These are phyloP conservation scores for Lactarius evosmus DNA, from an alignment of 768 basidiomycete genomes.

Conservation along the genomic window DNA sequence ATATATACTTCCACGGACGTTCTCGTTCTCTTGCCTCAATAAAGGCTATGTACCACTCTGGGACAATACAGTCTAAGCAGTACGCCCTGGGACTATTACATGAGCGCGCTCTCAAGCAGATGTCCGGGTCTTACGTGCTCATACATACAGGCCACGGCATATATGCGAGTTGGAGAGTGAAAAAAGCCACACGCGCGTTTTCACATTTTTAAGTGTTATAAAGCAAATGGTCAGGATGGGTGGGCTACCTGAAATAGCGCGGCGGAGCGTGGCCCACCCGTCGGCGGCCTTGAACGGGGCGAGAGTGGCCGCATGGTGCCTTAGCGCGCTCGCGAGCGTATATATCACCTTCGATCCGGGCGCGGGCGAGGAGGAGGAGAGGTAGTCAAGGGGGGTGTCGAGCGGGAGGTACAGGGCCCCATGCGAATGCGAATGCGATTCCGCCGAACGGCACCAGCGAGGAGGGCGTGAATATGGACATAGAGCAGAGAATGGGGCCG, in stretches of 20 bases:
- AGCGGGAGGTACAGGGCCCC: slow-evolving; percentile 67
- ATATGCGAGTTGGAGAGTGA: too few species aligned
- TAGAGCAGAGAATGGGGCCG: neutral
- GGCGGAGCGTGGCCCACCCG: slow-evolving; percentile 67
- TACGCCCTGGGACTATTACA: too few species aligned
- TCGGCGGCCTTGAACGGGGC: slow-evolving; percentile 44
- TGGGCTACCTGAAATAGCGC: slow-evolving; percentile 54
- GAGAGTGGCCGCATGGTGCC: slow-evolving; percentile 72
- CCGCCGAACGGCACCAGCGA: too few species aligned
- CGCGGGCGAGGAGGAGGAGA: slow-evolving; percentile 52
- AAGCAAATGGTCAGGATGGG: neutral
- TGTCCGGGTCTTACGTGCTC: too few species aligned
- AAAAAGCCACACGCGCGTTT: too few species aligned
- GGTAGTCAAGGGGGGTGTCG: slow-evolving; percentile 64
- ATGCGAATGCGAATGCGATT: too few species aligned
- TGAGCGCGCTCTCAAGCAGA: too few species aligned
- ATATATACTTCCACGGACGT: neutral
- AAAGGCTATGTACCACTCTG: neutral
- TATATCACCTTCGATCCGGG: slow-evolving; percentile 77
- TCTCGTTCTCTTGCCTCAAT: neutral
- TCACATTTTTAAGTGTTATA: too few species aligned
- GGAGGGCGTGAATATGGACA: too few species aligned
- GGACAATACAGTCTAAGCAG: neutral
- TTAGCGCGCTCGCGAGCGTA: slow-evolving; percentile 70
- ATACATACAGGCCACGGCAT: too few species aligned